Evolutionary conservation across 1,284 basidiomycete genomes (phyloP).

Genomic region (Moesziomyces antarcticus): DNA sequence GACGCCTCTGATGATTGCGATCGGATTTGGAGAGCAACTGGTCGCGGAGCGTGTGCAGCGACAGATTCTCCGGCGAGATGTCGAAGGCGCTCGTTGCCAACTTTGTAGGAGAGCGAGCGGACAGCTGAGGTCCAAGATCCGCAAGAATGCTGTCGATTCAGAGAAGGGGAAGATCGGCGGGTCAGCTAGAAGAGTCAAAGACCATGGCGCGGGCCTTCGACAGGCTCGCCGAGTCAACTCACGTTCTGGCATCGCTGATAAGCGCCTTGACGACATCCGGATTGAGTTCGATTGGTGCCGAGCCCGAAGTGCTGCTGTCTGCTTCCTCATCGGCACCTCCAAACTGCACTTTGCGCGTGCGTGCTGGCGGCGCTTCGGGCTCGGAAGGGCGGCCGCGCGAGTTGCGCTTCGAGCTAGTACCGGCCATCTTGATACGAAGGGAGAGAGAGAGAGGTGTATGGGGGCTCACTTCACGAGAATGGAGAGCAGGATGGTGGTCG

Average conservation of each 20-base stretch:
- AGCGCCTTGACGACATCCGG: slow-evolving; percentile 26
- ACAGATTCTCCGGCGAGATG: slow-evolving; percentile 46
- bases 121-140: slow-evolving; percentile 41
- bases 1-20: slow-evolving; percentile 34
- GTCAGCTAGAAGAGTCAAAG: neutral
- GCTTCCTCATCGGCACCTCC: slow-evolving; percentile 20
- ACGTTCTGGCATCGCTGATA: slow-evolving; percentile 18
- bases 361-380: slow-evolving; percentile 12
- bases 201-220: neutral
- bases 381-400: slow-evolving; percentile 25
- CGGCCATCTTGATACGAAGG: slow-evolving; percentile 13
- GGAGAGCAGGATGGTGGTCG: too few relatives aligned
- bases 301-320: slow-evolving; percentile 3
- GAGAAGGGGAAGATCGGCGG: too few relatives aligned
- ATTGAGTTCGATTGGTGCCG: slow-evolving; percentile 20
- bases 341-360: slow-evolving; percentile 28
- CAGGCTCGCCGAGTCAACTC: neutral
- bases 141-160: slow-evolving; percentile 19
- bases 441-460: neutral
- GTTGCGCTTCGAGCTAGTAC: slow-evolving; percentile 8
- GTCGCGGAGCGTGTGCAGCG: slow-evolving; percentile 43
- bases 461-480: too few relatives aligned
- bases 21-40: slow-evolving; percentile 47
- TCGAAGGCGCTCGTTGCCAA: slow-evolving; percentile 43
- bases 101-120: slow-evolving; percentile 39